Evolutionary conservation across 2,329 filamentous ascomycete genomes (phyloP).

Genomic region (Neurospora sp.): DNA sequence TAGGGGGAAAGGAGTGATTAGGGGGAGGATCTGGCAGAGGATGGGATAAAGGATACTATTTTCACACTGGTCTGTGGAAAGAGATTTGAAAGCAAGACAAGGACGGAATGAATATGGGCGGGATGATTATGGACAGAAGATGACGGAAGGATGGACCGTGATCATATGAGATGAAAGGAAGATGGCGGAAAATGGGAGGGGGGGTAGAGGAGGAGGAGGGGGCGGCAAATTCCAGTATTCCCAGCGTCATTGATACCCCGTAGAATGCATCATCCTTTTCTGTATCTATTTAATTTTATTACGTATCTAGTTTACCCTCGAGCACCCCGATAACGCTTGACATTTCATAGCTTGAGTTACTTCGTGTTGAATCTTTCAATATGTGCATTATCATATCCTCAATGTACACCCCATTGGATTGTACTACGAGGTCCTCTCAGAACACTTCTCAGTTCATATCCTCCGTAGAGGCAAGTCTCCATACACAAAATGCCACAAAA

Average conservation of each 20-base stretch:
- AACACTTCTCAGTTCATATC: background rate
- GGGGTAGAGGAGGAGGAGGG: background rate
- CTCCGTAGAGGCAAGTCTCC: background rate
- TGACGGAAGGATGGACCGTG: background rate
- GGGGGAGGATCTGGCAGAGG: background rate
- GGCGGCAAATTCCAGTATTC: background rate
- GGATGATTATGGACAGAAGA: background rate
- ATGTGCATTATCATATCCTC: background rate
- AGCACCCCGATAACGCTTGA: background rate
- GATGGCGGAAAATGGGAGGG: background rate
- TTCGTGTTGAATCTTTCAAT: background rate
- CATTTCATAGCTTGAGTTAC: background rate
- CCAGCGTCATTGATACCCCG: background rate
- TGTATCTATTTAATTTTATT: background rate
- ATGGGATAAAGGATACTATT: background rate
- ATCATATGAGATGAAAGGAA: background rate
- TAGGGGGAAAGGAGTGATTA: background rate
- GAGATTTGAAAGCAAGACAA: background rate
- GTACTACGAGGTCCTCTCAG: background rate
- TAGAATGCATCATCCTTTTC: background rate
- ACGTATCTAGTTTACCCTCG: background rate
- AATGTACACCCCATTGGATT: background rate
- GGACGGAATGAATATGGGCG: background rate
- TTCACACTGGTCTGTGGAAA: background rate
- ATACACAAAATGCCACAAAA: constrained; percentile 2